Evolutionary conservation across 345 rosid species (phyloP), one percentile per base, ranked within the genome.

Genomic region (Sonneratia caseolaris): DNA sequence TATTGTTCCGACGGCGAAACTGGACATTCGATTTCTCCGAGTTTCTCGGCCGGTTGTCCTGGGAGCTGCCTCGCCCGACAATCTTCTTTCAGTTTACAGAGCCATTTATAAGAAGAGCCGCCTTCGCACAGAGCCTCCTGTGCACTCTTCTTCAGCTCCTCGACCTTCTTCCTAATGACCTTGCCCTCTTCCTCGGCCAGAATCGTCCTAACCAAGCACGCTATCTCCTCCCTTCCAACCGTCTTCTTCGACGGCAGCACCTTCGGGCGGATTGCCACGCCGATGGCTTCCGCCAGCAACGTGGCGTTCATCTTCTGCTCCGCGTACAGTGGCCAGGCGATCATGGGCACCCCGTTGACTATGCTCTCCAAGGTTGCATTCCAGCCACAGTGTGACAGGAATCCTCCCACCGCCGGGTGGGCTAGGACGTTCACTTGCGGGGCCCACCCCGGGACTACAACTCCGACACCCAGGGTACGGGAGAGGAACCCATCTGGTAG

Each of bases 321-420:
- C 0, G 89, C 83, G 1, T 80, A 85, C 9, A 86, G 57, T 7
- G 91, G 88, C 89, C 93, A 86, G 0, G 79, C 80, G 12, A 89
- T 84, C 79, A 89, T 79, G 2, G 91, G 85, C 67, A 85, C 84
- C 12, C 87, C 87, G 2, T 85, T 79, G 0, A 40, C 27, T 3
- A 86, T 78, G 62, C 92, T 79, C 81, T 92, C 94, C 6, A 88
- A 35, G 22, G 77, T 71, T 2, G 94, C 90, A 71, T 83, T 92
- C 97, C 97, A 90, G 0, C 97, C 96, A 3, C 90, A 82, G 42
- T 92, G 96, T 0, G 92, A 80, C 14, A 90, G 49, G 71, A 84
- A 92, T 18, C 88, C 95, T 1, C 97, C 98, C 10, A 83, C 77
- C 0, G 93, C 79, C 24, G 71, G 76, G 22, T 91, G 97, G 56